phyloP scores from a whole-genome alignment of 164 flowering plant species.

The Vitis riparia region DNA sequence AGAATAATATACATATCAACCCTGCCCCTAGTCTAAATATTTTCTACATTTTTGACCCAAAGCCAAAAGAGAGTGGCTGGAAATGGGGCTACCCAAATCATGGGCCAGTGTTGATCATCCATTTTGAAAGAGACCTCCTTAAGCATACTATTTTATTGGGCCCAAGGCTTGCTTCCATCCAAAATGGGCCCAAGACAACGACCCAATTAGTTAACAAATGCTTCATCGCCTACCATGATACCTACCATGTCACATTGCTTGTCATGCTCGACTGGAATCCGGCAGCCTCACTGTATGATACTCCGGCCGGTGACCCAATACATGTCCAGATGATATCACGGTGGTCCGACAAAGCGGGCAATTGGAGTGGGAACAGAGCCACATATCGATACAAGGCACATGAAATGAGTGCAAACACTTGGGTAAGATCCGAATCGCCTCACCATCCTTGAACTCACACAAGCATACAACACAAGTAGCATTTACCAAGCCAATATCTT shows the following conservation, averaged over 20 bases:
- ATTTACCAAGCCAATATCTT: background rate
- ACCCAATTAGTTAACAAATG: background rate
- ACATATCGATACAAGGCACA: conserved; percentile 47
- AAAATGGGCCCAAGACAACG: background rate
- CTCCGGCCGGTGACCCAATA: background rate
- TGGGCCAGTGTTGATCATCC: too few relatives aligned
- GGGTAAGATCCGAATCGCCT: conserved; percentile 41
- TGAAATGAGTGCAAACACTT: conserved; percentile 49
- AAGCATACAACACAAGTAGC: conserved; percentile 41
- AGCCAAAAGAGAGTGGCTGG: too few relatives aligned
- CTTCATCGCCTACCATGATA: background rate
- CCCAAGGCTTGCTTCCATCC: too few relatives aligned
- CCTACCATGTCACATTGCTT: background rate
- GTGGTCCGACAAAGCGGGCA: conserved; percentile 43
- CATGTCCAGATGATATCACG: background rate
- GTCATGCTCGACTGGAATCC: background rate
- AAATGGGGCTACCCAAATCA: too few relatives aligned
- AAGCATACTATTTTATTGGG: background rate
- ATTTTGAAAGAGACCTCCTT: too few relatives aligned
- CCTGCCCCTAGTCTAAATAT: too few relatives aligned
- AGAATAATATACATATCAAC: too few relatives aligned
- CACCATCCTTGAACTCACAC: conserved; percentile 43
- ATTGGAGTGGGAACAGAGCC: conserved; percentile 44
- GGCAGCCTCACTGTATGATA: background rate
- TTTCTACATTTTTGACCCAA: too few relatives aligned